Percentiles rank a stretch among this genome's conserved stretches.
phyloP scores from a whole-genome alignment of 225 moss, liverwort and hornwort species.

The Bryum argenteum region DNA sequence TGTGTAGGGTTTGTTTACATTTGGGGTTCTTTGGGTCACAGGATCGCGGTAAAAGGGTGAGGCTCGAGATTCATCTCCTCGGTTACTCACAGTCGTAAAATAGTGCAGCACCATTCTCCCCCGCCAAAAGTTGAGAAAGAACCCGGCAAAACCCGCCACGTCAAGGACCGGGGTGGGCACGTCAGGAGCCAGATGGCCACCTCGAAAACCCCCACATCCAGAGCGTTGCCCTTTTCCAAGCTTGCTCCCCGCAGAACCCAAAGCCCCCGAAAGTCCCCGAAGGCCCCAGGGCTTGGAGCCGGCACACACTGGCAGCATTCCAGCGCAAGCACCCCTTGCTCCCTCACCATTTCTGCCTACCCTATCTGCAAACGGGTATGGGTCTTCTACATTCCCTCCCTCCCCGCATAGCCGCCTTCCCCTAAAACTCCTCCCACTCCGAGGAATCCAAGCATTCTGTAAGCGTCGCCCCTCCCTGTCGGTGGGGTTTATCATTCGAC shows the following conservation, averaged over 20 bases:
- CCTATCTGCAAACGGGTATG: conserved; percentile 1
- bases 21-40: too few relatives aligned
- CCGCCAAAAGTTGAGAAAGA: too few relatives aligned
- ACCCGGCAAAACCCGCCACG: not conserved
- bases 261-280: too few relatives aligned
- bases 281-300: not conserved
- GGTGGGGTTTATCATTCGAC: too few relatives aligned
- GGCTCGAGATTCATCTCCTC: too few relatives aligned
- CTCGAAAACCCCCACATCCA: conserved; percentile 13
- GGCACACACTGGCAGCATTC: not conserved
- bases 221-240: not conserved
- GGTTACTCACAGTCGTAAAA: too few relatives aligned
- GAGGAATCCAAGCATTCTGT: too few relatives aligned
- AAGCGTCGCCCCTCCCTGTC: too few relatives aligned
- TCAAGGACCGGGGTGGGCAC: not conserved
- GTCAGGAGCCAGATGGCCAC: conserved; percentile 25
- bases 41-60: too few relatives aligned
- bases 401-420: not conserved
- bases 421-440: too few relatives aligned
- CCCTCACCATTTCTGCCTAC: not conserved
- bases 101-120: too few relatives aligned
- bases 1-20: too few relatives aligned
- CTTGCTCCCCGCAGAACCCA: not conserved
- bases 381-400: not conserved
- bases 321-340: not conserved